A percentile compares a stretch with the other conserved stretches of the same genome.
Conservation (phyloP, 225 moss, liverwort and hornwort species). For the Climacium dendroides region DNA sequence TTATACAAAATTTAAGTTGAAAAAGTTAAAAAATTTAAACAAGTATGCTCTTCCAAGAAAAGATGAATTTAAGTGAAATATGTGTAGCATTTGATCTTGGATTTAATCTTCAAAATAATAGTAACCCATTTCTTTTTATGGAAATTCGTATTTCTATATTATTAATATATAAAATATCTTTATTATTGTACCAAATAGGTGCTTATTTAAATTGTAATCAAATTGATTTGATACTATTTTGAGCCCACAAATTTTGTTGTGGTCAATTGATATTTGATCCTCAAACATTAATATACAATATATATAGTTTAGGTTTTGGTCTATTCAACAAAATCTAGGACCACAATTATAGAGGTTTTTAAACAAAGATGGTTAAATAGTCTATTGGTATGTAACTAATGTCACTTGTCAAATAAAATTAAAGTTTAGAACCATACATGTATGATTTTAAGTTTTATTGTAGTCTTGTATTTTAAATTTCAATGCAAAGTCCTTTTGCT, state of each 20-base stretch:
- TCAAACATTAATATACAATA: not conserved
- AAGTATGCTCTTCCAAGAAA: not conserved
- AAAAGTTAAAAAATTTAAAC: not conserved
- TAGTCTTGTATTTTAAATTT: rapidly evolving
- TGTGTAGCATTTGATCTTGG: not conserved
- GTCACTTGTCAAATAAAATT: not conserved
- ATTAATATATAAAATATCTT: rapidly evolving
- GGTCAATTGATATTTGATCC: rapidly evolving
- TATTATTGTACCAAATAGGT: not conserved
- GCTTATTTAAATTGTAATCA: not conserved
- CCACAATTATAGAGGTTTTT: not conserved
- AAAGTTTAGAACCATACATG: not conserved
- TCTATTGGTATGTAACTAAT: not conserved
- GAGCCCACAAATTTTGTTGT: not conserved
- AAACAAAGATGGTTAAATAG: not conserved
- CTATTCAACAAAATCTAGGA: rapidly evolving
- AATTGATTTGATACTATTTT: not conserved
- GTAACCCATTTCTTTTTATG: not conserved
- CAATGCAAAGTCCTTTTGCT: not conserved
- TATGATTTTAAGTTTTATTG: not conserved
- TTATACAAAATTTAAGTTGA: not conserved
- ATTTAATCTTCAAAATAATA: not conserved
- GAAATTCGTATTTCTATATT: not conserved
- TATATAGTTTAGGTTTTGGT: not conserved
- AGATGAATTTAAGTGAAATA: not conserved